phyloP scores from a whole-genome alignment of 2,329 filamentous ascomycete genomes.

The Mycosphaerella arachidis region DNA sequence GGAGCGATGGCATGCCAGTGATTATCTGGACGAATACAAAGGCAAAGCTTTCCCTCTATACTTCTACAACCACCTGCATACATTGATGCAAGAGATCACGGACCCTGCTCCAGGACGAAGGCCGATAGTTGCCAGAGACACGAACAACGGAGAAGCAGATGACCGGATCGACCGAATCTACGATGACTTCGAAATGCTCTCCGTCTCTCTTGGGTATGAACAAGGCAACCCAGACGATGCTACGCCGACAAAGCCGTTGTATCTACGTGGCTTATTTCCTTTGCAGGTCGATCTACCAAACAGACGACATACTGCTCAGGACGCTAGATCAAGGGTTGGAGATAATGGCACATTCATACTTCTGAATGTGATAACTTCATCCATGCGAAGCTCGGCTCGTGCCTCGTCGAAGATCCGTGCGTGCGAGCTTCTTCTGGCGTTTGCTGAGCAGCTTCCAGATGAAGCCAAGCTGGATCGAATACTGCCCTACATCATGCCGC shows the following conservation, averaged over 20 bases:
- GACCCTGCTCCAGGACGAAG: slow-evolving; percentile 78
- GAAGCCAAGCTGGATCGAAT: slow-evolving; percentile 94
- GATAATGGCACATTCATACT: slow-evolving; percentile 94
- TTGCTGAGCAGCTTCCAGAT: slow-evolving; percentile 85
- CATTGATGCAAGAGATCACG: slow-evolving; percentile 95
- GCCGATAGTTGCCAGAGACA: slow-evolving; percentile 61
- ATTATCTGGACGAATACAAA: slow-evolving; percentile 90
- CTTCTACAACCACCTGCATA: slow-evolving; percentile 95
- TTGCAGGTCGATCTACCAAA: slow-evolving; percentile 82
- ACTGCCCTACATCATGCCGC: slow-evolving; percentile 78
- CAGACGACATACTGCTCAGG: slow-evolving; percentile 66
- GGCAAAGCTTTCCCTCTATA: slow-evolving; percentile 90
- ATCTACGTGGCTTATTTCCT: slow-evolving; percentile 64
- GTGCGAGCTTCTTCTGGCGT: slow-evolving; percentile 86
- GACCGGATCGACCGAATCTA: slow-evolving; percentile 91
- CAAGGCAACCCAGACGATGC: slow-evolving; percentile 41
- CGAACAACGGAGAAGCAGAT: slow-evolving; percentile 80
- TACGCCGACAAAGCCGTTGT: slow-evolving; percentile 22
- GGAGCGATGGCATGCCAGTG: slow-evolving; percentile 85
- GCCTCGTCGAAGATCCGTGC: slow-evolving; percentile 82
- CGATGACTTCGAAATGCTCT: slow-evolving; percentile 95
- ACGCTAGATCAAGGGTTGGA: slow-evolving; percentile 54
- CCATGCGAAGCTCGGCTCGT: slow-evolving; percentile 81
- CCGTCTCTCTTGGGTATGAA: slow-evolving; percentile 80
- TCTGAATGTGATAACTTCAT: slow-evolving; percentile 80